Evolutionary conservation across 2,329 filamentous ascomycete species (phyloP), one percentile per base, ranked within the genome.

Genomic region (Neofusicoccum parvum): DNA sequence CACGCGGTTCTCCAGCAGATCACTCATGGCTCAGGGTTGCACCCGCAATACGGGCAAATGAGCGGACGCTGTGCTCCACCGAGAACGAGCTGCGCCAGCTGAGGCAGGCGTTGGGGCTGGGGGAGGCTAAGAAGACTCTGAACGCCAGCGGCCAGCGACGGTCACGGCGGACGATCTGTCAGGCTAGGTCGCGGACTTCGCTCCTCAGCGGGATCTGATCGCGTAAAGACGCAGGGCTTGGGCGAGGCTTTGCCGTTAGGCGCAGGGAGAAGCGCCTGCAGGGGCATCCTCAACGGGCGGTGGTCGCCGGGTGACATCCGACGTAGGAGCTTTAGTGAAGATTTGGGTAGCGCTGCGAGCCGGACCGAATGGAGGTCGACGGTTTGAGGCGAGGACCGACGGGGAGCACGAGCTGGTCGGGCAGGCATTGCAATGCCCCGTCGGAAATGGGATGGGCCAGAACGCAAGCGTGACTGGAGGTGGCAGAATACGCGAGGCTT

Each of bases 301-400:
- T 23, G 20, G 39, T 20, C 34, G 27, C 37, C 54, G 54, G 53
- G 39, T 34, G n/a, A 46, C 56, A 37, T 60, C 43, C 27, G 56
- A 48, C 27, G 43, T 23, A 60, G 56, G 56, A 60, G 56, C 23
- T 20, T 60, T 48, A 48, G 32, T 60, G 41, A 48, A 27, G 41
- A 14, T 10, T 12, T 59, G 54, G 41, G 41, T 36, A 48, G 53
- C 51, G 37, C 37, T 32, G 23, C 43, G 41, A 60, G n/a, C 56
- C 56, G 56, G 43, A 48, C 54, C 54, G 54, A 59, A 59, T 59
- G 54, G 17, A 32, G 20, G 36, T 32, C 20, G 20, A n/a, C n/a
- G n/a, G 10, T 12, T 56, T 15, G 39, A 58, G 41, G 41, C 39
- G 54, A 46, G 15, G 34, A 41, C 54, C 39, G 54, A 27, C 17